Evolutionary conservation across 352 stramenopile genomes (phyloP), one percentile per base, ranked within the genome.

Genomic region (Pythium sp.): DNA sequence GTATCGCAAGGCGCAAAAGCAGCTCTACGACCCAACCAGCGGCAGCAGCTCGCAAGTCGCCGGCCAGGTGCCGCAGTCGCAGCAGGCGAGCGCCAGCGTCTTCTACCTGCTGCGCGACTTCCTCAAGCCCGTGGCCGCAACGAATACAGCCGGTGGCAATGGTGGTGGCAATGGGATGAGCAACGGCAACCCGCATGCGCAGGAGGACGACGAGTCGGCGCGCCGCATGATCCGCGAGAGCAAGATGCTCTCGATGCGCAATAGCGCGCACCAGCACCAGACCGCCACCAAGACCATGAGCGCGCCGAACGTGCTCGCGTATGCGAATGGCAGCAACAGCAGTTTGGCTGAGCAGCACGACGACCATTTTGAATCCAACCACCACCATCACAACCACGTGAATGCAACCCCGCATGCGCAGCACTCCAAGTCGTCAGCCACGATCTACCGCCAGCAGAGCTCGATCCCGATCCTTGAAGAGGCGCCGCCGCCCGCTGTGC

Each of bases 61-160:
- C 12, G 77, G 73, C 59, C 67, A 68, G 15, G 67, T 66, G 38
- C 69, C 81, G 63, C 70, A 79, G 64, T 57, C 77, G 73, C 74
- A 73, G 18, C 84, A 90, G 18, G 82, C 81, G 46, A 92, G 84
- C 56, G 72, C 82, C 38, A 80, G 64, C 6, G 78, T 91, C 5
- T 93, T 93, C 64, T 84, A 82, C 64, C 47, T 87, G 18, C 54
- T 93, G 49, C 80, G 85, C 46, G 83, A 93, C 71, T 93, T 93
- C 60, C 74, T 93, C 65, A 91, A 89, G 70, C 83, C 85, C 3
- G 49, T 78, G 3, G 12, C 15, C 15, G 47, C 26, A 9, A 26
- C 4, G 26, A 46, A 6, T 3, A 14, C 41, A 11, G 9, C 41
- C 4, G 41, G 41, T 6, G 15, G 41, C 15, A 24, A 7, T 12